Evolutionary conservation across 768 basidiomycete genomes (phyloP), one percentile per base, ranked within the genome.

Genomic region (Rhodotorula toruloides): DNA sequence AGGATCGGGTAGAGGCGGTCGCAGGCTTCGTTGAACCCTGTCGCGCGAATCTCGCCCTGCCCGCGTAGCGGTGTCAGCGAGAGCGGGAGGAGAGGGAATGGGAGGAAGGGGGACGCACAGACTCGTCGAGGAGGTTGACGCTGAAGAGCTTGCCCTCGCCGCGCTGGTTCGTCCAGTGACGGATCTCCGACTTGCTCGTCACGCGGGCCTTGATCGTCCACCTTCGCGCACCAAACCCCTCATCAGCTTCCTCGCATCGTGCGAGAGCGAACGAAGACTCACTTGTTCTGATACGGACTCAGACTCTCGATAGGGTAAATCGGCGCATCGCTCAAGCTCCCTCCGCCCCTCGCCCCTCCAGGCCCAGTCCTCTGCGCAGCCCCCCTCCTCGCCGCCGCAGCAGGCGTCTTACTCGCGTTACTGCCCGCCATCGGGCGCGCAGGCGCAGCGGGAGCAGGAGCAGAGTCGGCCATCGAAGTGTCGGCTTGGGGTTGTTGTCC

Each of bases 171-270:
- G 88, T 87, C 85, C 87, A 99, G n/a, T 84, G 83, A 72, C 84
- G 87, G 74, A 98, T 85, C 0, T 97, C 96, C 2, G 85, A 84
- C 77, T 94, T 97, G 68, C 88, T 84, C 19, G 86, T 88, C 54
- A 97, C 90, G 47, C 90, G 87, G 36, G 90, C 94, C 77, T 91
- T 92, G 81, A 98, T 94, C 16, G 90, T 92, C 96, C 96, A 99
- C 70, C 79, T 80, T 50, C 0, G 9, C 5, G 29, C 1, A 19
- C 0, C 36, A 27, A 27, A n/a, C 8, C 49, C 11, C 50, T 21
- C 52, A 55, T 36, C 29, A 32, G 32, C 39, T 16, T 50, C 31
- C 3, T 50, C 31, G 13, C 6, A 7, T 32, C 34, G 21, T 27
- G 5, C 32, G n/a, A 36, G 29, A 19, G 46, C 27, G 21, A 13